A percentile compares a stretch with the other conserved stretches of the same genome.
These are phyloP conservation scores for Pythium periplocum DNA, from an alignment of 352 stramenopile species.

Conservation along the genomic window DNA sequence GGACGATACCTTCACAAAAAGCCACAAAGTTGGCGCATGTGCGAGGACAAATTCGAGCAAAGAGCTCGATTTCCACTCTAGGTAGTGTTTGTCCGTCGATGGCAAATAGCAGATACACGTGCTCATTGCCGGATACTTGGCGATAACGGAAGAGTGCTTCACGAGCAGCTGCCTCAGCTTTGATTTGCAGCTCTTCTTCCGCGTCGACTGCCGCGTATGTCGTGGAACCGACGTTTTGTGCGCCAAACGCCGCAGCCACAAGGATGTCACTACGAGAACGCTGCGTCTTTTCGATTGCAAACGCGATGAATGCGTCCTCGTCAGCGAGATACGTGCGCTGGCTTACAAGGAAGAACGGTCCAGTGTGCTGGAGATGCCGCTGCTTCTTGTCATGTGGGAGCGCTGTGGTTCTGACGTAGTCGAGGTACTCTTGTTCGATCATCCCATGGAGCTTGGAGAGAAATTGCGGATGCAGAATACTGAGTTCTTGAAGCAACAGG, in stretches of 20 bases:
- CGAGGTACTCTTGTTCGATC: constrained; percentile 52
- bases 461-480: constrained; percentile 40
- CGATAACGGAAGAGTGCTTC: constrained; percentile 38
- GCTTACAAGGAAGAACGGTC: constrained; percentile 51
- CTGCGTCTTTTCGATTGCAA: constrained; percentile 47
- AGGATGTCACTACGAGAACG: constrained; percentile 46
- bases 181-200: constrained; percentile 43
- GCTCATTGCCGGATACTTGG: constrained; percentile 46
- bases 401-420: constrained; percentile 25
- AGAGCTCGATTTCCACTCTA: constrained; percentile 68
- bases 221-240: constrained; percentile 9
- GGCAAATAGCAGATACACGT: constrained; percentile 55
- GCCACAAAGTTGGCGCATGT: constrained; percentile 76
- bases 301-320: constrained; percentile 53
- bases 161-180: constrained; percentile 34
- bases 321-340: constrained; percentile 35
- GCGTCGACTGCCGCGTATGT: constrained; percentile 25
- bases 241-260: constrained; percentile 46
- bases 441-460: constrained; percentile 41
- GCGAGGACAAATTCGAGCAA: constrained; percentile 44
- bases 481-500: constrained; percentile 55
- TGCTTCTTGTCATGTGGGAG: constrained; percentile 24
- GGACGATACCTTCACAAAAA: constrained; percentile 51
- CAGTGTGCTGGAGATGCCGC: constrained; percentile 22
- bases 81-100: constrained; percentile 55